Evolutionary conservation across 2,329 filamentous ascomycete genomes (phyloP).

Genomic region (Claviceps digitariae): DNA sequence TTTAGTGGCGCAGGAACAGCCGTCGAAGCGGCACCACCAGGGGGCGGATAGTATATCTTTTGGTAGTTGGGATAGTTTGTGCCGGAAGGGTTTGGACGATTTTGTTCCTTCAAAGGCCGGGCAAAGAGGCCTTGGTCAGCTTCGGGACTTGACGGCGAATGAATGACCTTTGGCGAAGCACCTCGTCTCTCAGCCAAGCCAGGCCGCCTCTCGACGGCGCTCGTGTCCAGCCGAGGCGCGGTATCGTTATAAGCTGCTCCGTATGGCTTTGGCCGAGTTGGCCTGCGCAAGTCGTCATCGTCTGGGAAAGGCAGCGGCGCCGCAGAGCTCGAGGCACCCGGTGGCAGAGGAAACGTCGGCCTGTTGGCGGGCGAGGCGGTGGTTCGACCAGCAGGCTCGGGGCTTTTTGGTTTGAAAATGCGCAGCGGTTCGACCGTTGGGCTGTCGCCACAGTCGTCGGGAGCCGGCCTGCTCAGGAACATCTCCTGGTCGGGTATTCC

Average conservation of each 20-base stretch:
- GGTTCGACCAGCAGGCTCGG: conserved; percentile 35
- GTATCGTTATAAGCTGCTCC: conserved; percentile 35
- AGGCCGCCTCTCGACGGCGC: conserved; percentile 43
- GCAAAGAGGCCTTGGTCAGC: conserved; percentile 71
- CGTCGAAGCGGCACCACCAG: conserved; percentile 16
- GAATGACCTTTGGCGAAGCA: conserved; percentile 67
- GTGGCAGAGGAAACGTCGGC: conserved; percentile 49
- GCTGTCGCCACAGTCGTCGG: conserved; percentile 45
- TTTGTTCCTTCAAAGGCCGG: conserved; percentile 38
- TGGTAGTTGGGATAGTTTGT: conserved; percentile 36
- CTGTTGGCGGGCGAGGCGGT: conserved; percentile 29
- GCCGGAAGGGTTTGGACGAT: conserved; percentile 25
- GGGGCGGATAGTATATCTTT: conserved; percentile 47
- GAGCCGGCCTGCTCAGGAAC: conserved; percentile 53
- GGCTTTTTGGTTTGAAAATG: conserved; percentile 67
- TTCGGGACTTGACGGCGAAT: conserved; percentile 68
- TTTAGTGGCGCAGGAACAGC: conserved; percentile 18
- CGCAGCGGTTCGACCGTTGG: conserved; percentile 73
- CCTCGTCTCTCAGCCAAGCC: conserved; percentile 70
- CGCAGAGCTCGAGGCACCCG: conserved; percentile 58
- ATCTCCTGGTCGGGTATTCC: conserved; percentile 69
- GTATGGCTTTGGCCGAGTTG: conserved; percentile 29
- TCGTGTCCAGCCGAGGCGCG: conserved; percentile 40
- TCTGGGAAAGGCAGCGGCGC: conserved; percentile 58
- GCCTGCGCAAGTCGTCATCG: conserved; percentile 38